These are phyloP conservation scores for Barnettozyma populi DNA, from an alignment of 805 yeast genomes.

Conservation along the genomic window DNA sequence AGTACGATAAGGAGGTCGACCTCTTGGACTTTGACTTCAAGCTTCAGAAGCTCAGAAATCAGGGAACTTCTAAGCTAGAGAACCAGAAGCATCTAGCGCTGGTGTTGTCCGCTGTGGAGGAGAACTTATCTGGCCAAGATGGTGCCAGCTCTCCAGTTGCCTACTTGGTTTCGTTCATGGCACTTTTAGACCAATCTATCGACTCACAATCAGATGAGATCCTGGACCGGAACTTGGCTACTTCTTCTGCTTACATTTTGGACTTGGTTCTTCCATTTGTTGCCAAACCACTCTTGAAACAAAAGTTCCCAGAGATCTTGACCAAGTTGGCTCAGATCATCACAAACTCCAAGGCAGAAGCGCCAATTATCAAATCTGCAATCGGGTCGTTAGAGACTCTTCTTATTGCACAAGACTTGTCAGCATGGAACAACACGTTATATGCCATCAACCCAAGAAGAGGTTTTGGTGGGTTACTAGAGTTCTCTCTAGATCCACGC, in stretches of 20 bases:
- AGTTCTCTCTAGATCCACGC: constrained; percentile 77
- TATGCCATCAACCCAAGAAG: constrained; percentile 61
- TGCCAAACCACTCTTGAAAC: constrained; percentile 61
- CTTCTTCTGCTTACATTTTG: constrained; percentile 72
- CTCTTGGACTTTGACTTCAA: constrained; percentile 44
- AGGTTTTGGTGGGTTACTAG: constrained; percentile 73
- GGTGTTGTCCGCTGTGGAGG: constrained; percentile 85
- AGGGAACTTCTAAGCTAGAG: constrained; percentile 70
- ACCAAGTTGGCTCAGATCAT: constrained; percentile 78
- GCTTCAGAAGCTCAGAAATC: constrained; percentile 63
- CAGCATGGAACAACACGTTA: constrained; percentile 63
- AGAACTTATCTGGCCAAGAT: constrained; percentile 50
- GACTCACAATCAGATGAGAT: constrained; percentile 44
- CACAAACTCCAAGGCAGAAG: constrained; percentile 61
- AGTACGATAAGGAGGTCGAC: constrained; percentile 20
- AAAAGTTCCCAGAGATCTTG: constrained; percentile 73
- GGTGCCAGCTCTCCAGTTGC: constrained; percentile 58
- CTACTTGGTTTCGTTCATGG: constrained; percentile 77
- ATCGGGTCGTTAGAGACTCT: constrained; percentile 81
- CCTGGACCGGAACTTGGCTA: constrained; percentile 58
- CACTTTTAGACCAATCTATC: constrained; percentile 71
- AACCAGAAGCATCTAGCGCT: constrained; percentile 84
- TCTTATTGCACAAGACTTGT: constrained; percentile 71
- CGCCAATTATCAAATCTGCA: constrained; percentile 77
- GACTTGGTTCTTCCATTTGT: constrained; percentile 74